Base-by-base conservation (phyloP, 2,329 filamentous ascomycete species). In the Ophiostoma populinum region DNA sequence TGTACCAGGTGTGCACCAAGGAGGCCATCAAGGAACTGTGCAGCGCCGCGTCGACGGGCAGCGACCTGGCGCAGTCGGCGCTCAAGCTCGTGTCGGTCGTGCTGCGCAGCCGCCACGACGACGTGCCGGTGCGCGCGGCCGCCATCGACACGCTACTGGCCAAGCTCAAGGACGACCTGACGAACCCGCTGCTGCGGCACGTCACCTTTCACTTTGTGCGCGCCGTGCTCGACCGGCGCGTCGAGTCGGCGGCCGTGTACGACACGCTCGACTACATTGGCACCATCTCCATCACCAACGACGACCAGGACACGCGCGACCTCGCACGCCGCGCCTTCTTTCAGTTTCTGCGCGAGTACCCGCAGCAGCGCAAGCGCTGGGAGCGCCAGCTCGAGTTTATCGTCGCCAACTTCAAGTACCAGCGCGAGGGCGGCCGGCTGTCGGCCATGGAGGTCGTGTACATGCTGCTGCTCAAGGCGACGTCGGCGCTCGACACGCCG, bases 161-260 rank as follows among this genome's bases (percentile, higher is more conserved):
- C 42, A 80, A 81, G 40, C 62, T 95, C 34, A 80, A 85, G 46
- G 75, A 85, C 19, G 87, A 95, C 49, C 67, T 98, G 32, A 92
- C 92, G 20, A 83, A 95, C 51, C 85, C 87, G 4, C 77, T 93
- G 44, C 77, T 86, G 41, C 82, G 93, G 43, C 86, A 92, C 45
- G 73, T 93, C 27, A 90, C 83, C 0, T 98, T 98, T 60, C 92
- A 82, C 49, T 95, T 98, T 55, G 58, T 98, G 39, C 78, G 86
- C 27, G 80, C 83, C 1, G 75, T 95, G 18, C 70, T 98, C 50
- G 78, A 81, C 35, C 73, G 86, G 13, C 87, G 80, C 51, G 65
- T 95, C 28, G 70, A 93, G 47, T 85, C 92, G 7, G 77, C 86
- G 0, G 69, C 79, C 27, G 75, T 98, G 20, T 98, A 98, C 51